Percentiles rank a stretch among this genome's conserved stretches.
phyloP scores from a whole-genome alignment of 306 rosid genomes.

The Cicer judaicum region DNA sequence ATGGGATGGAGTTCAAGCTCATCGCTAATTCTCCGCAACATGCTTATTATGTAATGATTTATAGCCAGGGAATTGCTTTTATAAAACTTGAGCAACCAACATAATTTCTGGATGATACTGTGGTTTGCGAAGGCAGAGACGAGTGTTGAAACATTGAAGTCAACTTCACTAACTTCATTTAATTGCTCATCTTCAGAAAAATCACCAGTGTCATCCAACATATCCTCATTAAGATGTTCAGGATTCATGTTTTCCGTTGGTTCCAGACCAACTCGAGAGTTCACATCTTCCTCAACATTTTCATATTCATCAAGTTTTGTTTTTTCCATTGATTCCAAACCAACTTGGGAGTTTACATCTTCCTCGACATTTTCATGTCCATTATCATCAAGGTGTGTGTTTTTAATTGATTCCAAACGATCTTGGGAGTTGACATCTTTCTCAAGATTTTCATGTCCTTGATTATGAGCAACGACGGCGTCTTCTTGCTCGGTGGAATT shows the following conservation, averaged over 20 bases:
- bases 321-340: slow-evolving; percentile 46
- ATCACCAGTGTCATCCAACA: slow-evolving; percentile 52
- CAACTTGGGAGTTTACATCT: slow-evolving; percentile 42
- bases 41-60: slow-evolving; percentile 78
- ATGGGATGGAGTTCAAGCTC: slow-evolving; percentile 88
- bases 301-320: slow-evolving; percentile 43
- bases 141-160: slow-evolving; percentile 76
- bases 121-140: slow-evolving; percentile 77
- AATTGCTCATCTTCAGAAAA: slow-evolving; percentile 77
- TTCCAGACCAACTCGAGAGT: slow-evolving; percentile 38
- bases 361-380: slow-evolving; percentile 46
- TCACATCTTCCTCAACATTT: slow-evolving; percentile 52
- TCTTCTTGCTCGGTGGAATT: slow-evolving; percentile 51
- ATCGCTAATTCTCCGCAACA: slow-evolving; percentile 73
- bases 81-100: slow-evolving; percentile 98
- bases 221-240: slow-evolving; percentile 55
- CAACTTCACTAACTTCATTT: slow-evolving; percentile 75
- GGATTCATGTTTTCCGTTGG: slow-evolving; percentile 48
- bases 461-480: slow-evolving; percentile 41
- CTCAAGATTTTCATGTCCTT: slow-evolving; percentile 37
- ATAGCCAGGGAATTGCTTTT: slow-evolving; percentile 76
- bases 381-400: slow-evolving; percentile 34
- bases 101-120: slow-evolving; percentile 75
- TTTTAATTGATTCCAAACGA: slow-evolving; percentile 3
- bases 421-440: slow-evolving; percentile 38